Evolutionary conservation across 306 rosid genomes (phyloP), one percentile per base, ranked within the genome.

Genomic region (Malus sylvestris): DNA sequence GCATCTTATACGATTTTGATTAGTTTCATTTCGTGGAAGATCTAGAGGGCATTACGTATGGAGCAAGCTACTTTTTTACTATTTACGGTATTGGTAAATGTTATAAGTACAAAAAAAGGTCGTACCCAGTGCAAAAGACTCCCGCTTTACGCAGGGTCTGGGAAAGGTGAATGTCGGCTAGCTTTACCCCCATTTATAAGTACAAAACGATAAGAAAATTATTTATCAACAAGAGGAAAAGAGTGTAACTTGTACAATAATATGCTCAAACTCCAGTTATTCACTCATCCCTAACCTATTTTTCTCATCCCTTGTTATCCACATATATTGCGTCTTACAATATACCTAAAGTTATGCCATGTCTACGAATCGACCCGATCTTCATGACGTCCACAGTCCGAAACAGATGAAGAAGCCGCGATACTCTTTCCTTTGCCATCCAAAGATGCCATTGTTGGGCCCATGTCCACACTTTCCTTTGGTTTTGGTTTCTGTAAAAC

Each of bases 361-460:
- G 58, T 6, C 49, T 72, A 32, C 5, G 30, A 18, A 55, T 64
- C 67, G 33, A 35, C 42, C 58, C 55, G 8, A 49, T 76, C 74
- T 5, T 72, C 80, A 20, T 63, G 74, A 51, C 15, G 64, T 3
- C 81, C 83, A 65, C 67, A 70, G 25, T 79, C 80, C 1, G 85
- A 69, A 19, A 65, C 77, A 15, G 65, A 70, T 1, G 85, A 60
- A 23, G 75, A 58, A 46, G 84, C 76, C 42, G 79, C 78, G 13
- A 81, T 70, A 16, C 38, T 61, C 94, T 92, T 88, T 78, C 86
- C 97, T 87, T 85, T 88, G 82, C 73, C 77, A 83, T 81, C 91
- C 59, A 76, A 64, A 45, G 82, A 53, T 20, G 89, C 55, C 55
- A 0, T 49, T 38, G 86, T 7, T 38, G 86, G 61, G 3, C 72